phyloP scores from a whole-genome alignment of 495 filamentous ascomycete genomes.

The Apodospora peruviana region DNA sequence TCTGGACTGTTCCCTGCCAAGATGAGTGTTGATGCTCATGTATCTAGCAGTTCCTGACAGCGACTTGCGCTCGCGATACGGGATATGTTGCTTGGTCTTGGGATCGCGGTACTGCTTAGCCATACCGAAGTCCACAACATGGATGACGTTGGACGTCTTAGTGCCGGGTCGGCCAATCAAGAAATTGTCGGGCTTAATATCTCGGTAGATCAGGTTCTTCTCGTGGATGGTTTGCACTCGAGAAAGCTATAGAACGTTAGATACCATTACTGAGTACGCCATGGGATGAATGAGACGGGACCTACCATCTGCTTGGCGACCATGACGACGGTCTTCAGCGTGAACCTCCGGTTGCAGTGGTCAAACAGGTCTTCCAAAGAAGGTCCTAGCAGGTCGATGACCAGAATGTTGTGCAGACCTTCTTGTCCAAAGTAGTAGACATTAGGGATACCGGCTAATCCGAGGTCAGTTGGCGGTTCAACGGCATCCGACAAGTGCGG shows the following conservation, averaged over 20 bases:
- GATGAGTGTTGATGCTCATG: slow-evolving; percentile 99
- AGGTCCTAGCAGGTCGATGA: slow-evolving; percentile 95
- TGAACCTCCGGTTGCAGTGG: slow-evolving; percentile 92
- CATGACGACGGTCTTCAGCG: slow-evolving; percentile 98
- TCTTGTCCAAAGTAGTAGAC: slow-evolving; percentile 99
- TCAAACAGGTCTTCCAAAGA: slow-evolving; percentile 98
- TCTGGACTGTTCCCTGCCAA: slow-evolving; percentile 93
- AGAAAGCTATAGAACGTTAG: slow-evolving; percentile 55
- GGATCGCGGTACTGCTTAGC: slow-evolving; percentile 98
- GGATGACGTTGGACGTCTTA: slow-evolving; percentile 95
- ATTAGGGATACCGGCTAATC: slow-evolving; percentile 96
- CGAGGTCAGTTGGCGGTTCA: not conserved
- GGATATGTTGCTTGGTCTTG: slow-evolving; percentile 99
- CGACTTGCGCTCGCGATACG: slow-evolving; percentile 96
- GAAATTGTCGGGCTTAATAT: slow-evolving; percentile 99
- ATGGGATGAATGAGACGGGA: slow-evolving; percentile 6
- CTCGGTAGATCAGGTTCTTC: slow-evolving; percentile 98
- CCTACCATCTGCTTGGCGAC: slow-evolving; percentile 98
- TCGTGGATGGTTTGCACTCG: slow-evolving; percentile 99
- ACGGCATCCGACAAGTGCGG: not conserved
- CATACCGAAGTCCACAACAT: slow-evolving; percentile 99
- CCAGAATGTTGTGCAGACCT: slow-evolving; percentile 97
- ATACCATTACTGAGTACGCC: not conserved
- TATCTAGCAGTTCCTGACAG: slow-evolving; percentile 95
- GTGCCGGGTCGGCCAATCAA: slow-evolving; percentile 90